Conservation (phyloP, 2,329 filamentous ascomycete species). For the Penicillium aurantiogriseum region DNA sequence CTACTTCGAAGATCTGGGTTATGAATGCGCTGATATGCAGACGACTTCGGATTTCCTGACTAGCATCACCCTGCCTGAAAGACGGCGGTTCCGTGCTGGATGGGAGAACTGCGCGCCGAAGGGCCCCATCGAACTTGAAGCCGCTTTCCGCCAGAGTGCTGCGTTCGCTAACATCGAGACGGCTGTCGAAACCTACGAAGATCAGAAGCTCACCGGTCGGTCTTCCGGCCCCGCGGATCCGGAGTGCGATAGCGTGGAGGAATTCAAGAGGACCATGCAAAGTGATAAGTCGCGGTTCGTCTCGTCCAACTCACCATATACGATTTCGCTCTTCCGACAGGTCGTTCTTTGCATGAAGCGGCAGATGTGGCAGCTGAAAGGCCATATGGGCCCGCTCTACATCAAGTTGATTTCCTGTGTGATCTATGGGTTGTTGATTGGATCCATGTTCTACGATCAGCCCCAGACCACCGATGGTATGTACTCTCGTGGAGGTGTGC, state of each 20-base stretch:
- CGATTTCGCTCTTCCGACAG: slow-evolving; percentile 68
- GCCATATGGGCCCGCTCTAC: slow-evolving; percentile 67
- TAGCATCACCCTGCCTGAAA: slow-evolving; percentile 65
- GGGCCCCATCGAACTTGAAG: slow-evolving; percentile 63
- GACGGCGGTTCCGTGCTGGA: slow-evolving; percentile 62
- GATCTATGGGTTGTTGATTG: slow-evolving; percentile 67
- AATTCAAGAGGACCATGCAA: slow-evolving; percentile 61
- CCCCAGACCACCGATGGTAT: slow-evolving; percentile 55
- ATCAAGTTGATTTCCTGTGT: slow-evolving; percentile 74
- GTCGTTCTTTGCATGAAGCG: slow-evolving; percentile 59
- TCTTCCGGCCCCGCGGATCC: slow-evolving; percentile 46
- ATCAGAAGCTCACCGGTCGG: slow-evolving; percentile 31
- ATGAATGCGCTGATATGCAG: slow-evolving; percentile 55
- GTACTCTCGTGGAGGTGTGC: slow-evolving; percentile 58
- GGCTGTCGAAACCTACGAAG: slow-evolving; percentile 60
- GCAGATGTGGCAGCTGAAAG: slow-evolving; percentile 72
- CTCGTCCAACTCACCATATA: slow-evolving; percentile 67
- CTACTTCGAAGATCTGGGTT: slow-evolving; percentile 64
- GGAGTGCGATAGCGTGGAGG: slow-evolving; percentile 29
- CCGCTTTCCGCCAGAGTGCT: slow-evolving; percentile 61
- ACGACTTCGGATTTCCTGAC: slow-evolving; percentile 73
- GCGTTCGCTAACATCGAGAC: slow-evolving; percentile 57
- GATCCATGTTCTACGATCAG: slow-evolving; percentile 69
- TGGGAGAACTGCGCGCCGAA: slow-evolving; percentile 63
- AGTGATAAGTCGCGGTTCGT: slow-evolving; percentile 54